A percentile compares a stretch with the other conserved stretches of the same genome.
Conservation (phyloP, 2,329 filamentous ascomycete species). For the Leptosphaerulina australis region DNA sequence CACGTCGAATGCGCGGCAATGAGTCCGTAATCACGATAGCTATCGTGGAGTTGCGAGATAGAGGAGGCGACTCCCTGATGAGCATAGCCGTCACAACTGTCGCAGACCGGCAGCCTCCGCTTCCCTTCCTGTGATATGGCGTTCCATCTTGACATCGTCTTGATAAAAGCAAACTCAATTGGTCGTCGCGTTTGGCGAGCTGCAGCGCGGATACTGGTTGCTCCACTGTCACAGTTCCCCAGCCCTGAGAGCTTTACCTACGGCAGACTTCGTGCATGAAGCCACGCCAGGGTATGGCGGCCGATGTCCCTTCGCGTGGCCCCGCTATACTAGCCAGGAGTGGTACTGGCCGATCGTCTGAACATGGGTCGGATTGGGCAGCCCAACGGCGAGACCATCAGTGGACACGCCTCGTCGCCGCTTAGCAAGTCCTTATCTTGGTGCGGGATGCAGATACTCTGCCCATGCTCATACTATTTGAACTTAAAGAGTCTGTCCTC, state of each 20-base stretch:
- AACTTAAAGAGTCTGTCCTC: constrained; percentile 24
- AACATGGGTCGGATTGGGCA: constrained; percentile 27
- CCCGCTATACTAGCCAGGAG: constrained; percentile 13
- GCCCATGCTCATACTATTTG: constrained; percentile 16
- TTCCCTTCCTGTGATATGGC: constrained; percentile 13
- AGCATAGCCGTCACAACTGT: constrained; percentile 11
- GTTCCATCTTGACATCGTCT: constrained; percentile 2
- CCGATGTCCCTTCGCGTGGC: constrained; percentile 16
- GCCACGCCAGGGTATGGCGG: constrained; percentile 6
- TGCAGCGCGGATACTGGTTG: constrained; percentile 10
- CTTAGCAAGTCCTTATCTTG: constrained; percentile 44
- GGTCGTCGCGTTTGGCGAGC: constrained; percentile 13
- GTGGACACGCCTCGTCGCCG: constrained; percentile 17
- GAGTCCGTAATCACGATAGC: constrained; percentile 13
- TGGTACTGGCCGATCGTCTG: constrained; percentile 12
- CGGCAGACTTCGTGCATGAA: constrained; percentile 11
- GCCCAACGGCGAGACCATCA: constrained; percentile 28
- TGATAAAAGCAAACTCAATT: constrained; percentile 17
- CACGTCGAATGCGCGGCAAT: constrained; percentile 7
- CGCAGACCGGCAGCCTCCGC: constrained; percentile 17
- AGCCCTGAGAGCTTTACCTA: constrained; percentile 7
- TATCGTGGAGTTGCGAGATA: constrained; percentile 10
- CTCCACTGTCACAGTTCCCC: constrained; percentile 11
- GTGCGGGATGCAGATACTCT: constrained; percentile 40
- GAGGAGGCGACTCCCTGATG: constrained; percentile 21